Percentiles rank a stretch among this genome's conserved stretches.
phyloP scores from a whole-genome alignment of 768 basidiomycete species.

The Asterophora lycoperdoides region DNA sequence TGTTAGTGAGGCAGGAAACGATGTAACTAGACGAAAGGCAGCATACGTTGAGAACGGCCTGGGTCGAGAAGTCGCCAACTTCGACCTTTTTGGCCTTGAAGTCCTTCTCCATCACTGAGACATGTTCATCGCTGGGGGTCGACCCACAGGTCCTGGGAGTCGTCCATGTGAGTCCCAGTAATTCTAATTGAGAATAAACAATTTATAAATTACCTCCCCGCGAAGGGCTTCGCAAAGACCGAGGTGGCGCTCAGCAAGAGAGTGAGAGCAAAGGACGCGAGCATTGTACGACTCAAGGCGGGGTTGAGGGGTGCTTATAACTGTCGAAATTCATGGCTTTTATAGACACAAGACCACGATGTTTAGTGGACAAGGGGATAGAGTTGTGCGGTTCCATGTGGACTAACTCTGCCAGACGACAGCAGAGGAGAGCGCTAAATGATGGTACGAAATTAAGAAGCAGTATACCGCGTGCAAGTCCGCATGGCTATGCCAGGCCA shows the following conservation, averaged over 20 bases:
- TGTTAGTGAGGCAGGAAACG: no score
- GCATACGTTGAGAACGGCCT: conserved; percentile 18
- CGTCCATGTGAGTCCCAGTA: neutral
- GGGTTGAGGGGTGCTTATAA: conserved; percentile 6
- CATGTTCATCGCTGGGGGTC: conserved; percentile 29
- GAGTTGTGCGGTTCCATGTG: neutral
- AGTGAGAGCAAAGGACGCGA: conserved; percentile 23
- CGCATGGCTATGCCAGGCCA: no score
- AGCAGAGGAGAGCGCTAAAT: conserved; percentile 2
- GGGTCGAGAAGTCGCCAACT: conserved; percentile 12
- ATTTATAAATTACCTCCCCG: conserved; percentile 14
- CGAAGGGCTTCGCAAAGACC: conserved; percentile 27
- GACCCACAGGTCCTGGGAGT: conserved; percentile 36
- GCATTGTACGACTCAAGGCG: conserved; percentile 19
- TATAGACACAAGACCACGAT: neutral
- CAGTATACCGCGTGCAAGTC: conserved; percentile 12
- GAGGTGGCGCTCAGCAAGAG: conserved; percentile 26
- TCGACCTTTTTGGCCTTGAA: conserved; percentile 37
- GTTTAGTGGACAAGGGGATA: conserved; percentile 3
- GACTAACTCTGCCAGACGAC: neutral
- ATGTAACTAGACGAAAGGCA: neutral
- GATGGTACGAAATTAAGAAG: conserved; percentile 12
- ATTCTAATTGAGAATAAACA: neutral
- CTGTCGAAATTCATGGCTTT: neutral
- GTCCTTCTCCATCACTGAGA: conserved; percentile 35